Percentiles rank a stretch among this genome's conserved stretches.
Evolutionary conservation across 257 asterid species (phyloP).

Genomic region (Buddleja alternifolia): DNA sequence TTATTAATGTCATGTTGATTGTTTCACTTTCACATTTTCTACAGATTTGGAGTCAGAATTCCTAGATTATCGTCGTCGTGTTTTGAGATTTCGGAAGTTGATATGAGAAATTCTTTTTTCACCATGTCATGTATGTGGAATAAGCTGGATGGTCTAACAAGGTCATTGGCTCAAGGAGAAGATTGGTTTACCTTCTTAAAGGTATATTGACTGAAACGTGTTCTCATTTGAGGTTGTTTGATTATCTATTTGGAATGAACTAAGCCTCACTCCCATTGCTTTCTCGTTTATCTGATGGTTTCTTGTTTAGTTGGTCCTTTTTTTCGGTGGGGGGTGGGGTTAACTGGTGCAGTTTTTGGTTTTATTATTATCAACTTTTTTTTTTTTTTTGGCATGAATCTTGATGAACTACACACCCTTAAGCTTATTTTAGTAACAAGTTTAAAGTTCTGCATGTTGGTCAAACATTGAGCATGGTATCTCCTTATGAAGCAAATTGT

Average conservation of each 20-base stretch:
- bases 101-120: slow-evolving; percentile 56
- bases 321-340: background rate
- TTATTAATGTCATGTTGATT: slow-evolving; percentile 22
- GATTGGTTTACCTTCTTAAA: slow-evolving; percentile 78
- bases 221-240: slow-evolving; percentile 5
- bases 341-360: background rate
- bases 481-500: background rate
- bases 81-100: slow-evolving; percentile 85
- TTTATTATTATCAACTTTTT: background rate
- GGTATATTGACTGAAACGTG: slow-evolving; percentile 45
- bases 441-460: slow-evolving; percentile 1
- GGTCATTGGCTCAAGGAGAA: slow-evolving; percentile 75
- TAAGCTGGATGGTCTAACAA: slow-evolving; percentile 50
- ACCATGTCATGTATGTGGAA: slow-evolving; percentile 59
- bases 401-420: background rate
- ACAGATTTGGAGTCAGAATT: slow-evolving; percentile 59
- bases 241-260: background rate
- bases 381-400: background rate
- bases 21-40: slow-evolving; percentile 25
- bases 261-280: slow-evolving; percentile 3
- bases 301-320: background rate
- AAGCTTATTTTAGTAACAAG: background rate
- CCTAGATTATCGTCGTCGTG: slow-evolving; percentile 68
- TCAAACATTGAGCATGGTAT: slow-evolving; percentile 1
- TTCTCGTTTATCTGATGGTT: background rate